A percentile compares a stretch with the other conserved stretches of the same genome.
Evolutionary conservation across 1,139 yeast genomes (phyloP).

Genomic region (Blastobotrys arbuscula): DNA sequence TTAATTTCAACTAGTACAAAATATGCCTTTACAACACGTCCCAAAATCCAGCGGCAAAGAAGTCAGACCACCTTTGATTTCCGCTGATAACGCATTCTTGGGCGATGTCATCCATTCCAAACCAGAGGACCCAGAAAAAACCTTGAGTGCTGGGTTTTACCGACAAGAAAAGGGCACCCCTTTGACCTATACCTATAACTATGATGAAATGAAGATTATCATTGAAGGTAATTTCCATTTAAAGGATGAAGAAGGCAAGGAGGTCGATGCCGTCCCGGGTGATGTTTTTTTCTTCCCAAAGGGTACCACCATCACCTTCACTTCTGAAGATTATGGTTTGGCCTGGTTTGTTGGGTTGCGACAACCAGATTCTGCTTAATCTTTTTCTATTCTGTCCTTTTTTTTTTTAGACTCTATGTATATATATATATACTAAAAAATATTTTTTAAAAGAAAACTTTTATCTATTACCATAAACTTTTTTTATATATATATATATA

Average conservation of each 20-base stretch:
- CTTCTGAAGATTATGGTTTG: slow-evolving; percentile 58
- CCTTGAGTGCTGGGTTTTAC: slow-evolving; percentile 61
- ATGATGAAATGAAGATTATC: slow-evolving; percentile 68
- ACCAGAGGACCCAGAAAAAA: slow-evolving; percentile 48
- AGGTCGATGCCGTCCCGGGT: slow-evolving; percentile 50
- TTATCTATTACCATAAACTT: neutral
- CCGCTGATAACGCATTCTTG: slow-evolving; percentile 58
- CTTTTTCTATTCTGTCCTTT: neutral
- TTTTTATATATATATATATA: too few relatives aligned
- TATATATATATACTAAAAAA: too few relatives aligned
- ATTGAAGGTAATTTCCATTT: slow-evolving; percentile 60
- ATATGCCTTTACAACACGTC: slow-evolving; percentile 12
- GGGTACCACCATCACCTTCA: slow-evolving; percentile 63
- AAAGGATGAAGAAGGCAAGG: slow-evolving; percentile 55
- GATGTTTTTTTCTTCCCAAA: slow-evolving; percentile 64
- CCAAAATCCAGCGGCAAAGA: slow-evolving; percentile 12
- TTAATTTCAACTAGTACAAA: neutral
- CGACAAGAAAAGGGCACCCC: slow-evolving; percentile 62
- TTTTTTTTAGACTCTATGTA: too few relatives aligned
- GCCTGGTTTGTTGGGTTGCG: slow-evolving; percentile 65
- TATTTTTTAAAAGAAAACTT: neutral
- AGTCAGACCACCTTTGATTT: slow-evolving; percentile 49
- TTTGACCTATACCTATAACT: slow-evolving; percentile 55
- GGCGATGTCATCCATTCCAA: slow-evolving; percentile 59
- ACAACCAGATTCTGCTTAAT: slow-evolving; percentile 37